Conservation (phyloP, 495 filamentous ascomycete genomes). For the Hypoxylon perforatum region DNA sequence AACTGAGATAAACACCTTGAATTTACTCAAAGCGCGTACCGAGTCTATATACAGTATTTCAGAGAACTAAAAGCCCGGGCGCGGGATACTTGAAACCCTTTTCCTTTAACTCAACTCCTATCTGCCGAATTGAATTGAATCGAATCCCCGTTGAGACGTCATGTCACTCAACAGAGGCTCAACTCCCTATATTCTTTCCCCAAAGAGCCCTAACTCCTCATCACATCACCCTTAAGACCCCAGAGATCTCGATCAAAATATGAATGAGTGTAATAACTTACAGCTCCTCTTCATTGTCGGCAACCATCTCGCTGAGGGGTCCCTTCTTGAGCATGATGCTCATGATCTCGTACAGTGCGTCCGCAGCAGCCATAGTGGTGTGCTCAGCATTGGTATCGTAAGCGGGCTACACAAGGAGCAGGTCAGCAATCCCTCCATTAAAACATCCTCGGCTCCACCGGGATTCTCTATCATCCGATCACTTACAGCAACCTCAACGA, state of each 20-base stretch:
- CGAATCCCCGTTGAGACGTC: too few species aligned
- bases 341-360: slow-evolving; percentile 86
- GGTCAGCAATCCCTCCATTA: not conserved
- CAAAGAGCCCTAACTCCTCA: too few species aligned
- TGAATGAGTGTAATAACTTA: slow-evolving; percentile 9
- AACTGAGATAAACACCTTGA: too few species aligned
- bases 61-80: too few species aligned
- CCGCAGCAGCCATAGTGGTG: slow-evolving; percentile 85
- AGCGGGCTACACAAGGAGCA: slow-evolving; percentile 65
- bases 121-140: too few species aligned
- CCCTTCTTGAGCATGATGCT: slow-evolving; percentile 81
- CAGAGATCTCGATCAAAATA: not conserved
- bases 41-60: too few species aligned
- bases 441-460: not conserved
- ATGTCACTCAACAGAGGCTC: too few species aligned
- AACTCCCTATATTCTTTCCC: too few species aligned
- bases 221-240: too few species aligned
- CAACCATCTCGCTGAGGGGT: slow-evolving; percentile 47
- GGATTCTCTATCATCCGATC: not conserved
- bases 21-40: too few species aligned
- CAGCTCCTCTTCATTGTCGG: slow-evolving; percentile 28
- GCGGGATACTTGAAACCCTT: too few species aligned
- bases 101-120: too few species aligned
- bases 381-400: slow-evolving; percentile 90
- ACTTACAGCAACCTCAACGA: slow-evolving; percentile 80